Evolutionary conservation across 441 rosid genomes (phyloP).

Genomic region (Erysimum pusillum): DNA sequence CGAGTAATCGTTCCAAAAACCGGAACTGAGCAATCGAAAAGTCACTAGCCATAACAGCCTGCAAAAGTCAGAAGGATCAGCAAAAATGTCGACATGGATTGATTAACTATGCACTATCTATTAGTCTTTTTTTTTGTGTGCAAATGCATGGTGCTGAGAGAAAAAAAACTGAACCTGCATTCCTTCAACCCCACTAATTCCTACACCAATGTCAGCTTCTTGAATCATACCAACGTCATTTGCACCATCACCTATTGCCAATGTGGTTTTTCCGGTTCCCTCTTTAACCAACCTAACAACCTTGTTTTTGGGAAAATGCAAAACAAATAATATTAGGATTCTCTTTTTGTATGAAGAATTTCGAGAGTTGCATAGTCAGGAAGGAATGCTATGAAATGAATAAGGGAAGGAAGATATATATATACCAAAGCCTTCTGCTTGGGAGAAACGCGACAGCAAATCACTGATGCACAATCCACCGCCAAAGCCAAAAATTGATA

Average conservation of each 20-base stretch:
- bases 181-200: slow-evolving; percentile 99
- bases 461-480: slow-evolving; percentile 93
- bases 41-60: slow-evolving; percentile 99
- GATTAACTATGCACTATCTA: not conserved
- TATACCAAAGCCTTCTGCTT: slow-evolving; percentile 95
- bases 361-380: not conserved
- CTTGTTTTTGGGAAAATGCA: slow-evolving; percentile 50
- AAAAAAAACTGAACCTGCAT: slow-evolving; percentile 83
- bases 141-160: slow-evolving; percentile 20
- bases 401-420: not conserved
- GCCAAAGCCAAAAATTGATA: slow-evolving; percentile 83
- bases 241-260: slow-evolving; percentile 99
- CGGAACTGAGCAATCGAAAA: slow-evolving; percentile 95
- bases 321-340: slow-evolving; percentile 11
- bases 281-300: slow-evolving; percentile 95
- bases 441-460: slow-evolving; percentile 98
- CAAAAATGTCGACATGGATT: slow-evolving; percentile 3
- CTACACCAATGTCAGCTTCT: slow-evolving; percentile 99
- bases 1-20: slow-evolving; percentile 92
- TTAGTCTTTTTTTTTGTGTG: no score
- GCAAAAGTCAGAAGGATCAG: slow-evolving; percentile 43
- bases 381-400: not conserved
- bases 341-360: not conserved
- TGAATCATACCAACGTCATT: slow-evolving; percentile 99
- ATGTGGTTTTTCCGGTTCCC: slow-evolving; percentile 93